Conservation (phyloP, 1,284 basidiomycete genomes). For the Volvariella surrecta region DNA sequence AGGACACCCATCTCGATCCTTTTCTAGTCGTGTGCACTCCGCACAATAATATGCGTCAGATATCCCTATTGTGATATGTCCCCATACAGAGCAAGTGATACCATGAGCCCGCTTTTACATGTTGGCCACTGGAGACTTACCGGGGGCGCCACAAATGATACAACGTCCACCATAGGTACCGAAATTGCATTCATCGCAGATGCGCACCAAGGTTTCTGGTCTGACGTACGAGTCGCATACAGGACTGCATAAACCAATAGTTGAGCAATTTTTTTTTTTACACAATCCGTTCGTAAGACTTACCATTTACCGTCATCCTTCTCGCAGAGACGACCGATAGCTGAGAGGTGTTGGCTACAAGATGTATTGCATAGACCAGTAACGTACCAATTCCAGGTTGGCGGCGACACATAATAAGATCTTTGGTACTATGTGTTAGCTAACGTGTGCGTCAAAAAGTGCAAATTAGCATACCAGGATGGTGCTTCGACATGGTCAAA, state of each 20-base stretch:
- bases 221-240: slow-evolving; percentile 99
- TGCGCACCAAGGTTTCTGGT: slow-evolving; percentile 94
- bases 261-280: slow-evolving; percentile 2
- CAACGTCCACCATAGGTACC: slow-evolving; percentile 96
- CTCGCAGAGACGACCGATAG: slow-evolving; percentile 96
- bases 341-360: slow-evolving; percentile 35
- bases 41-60: slow-evolving; percentile 98
- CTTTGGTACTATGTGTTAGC: slow-evolving; percentile 27
- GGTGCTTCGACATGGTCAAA: slow-evolving; percentile 78
- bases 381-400: slow-evolving; percentile 88
- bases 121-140: slow-evolving; percentile 53
- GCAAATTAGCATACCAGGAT: slow-evolving; percentile 57
- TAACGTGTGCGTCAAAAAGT: not conserved
- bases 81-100: slow-evolving; percentile 1
- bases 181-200: slow-evolving; percentile 99
- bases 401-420: slow-evolving; percentile 95
- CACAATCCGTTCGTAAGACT: slow-evolving; percentile 17
- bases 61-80: slow-evolving; percentile 53
- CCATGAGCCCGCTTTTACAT: no score
- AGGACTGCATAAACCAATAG: slow-evolving; percentile 47
- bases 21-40: slow-evolving; percentile 93
- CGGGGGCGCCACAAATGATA: slow-evolving; percentile 93
- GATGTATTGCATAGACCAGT: not conserved
- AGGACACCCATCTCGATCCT: slow-evolving; percentile 96
- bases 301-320: slow-evolving; percentile 99